Evolutionary conservation across 2,329 filamentous ascomycete species (phyloP), one percentile per base, ranked within the genome.

Genomic region (Fusarium decemcellulare): DNA sequence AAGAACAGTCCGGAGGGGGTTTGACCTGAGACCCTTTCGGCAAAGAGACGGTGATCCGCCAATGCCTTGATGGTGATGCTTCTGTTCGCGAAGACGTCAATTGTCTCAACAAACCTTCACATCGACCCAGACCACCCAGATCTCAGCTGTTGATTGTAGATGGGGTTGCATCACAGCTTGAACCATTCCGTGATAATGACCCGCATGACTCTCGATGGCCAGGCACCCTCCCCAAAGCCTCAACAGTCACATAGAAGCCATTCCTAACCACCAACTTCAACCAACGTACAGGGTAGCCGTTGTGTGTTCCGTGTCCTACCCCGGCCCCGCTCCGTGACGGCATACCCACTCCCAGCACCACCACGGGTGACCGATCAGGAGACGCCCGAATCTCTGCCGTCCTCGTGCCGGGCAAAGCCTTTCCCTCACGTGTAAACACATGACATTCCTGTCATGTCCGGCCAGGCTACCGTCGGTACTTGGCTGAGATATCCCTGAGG

Each of bases 331-430:
- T 58, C 67, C 63, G 71, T 69, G 42, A 68, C 62, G 63, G 55
- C 55, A 70, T 65, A 51, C 27, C 67, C 29, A 67, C 53, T 52
- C 57, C 16, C 48, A 55, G 52, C 65, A 59, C 36, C 59, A 64
- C 60, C 43, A 48, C 66, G 71, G 70, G 59, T 65, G 64, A 70
- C 68, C 47, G 62, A 69, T 65, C 61, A 68, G 52, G 63, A 68
- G 68, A 70, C 59, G 32, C 32, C 61, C 63, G 70, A 63, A 58
- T 43, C 58, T 53, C 36, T 67, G 57, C 61, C 68, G 67, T 55
- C 54, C 60, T 68, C 54, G 44, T 60, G 53, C 57, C 59, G 57
- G 37, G 55, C 47, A 48, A 27, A 62, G 27, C 55, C 53, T 50
- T 34, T 40, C 50, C 18, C 53, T 67, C 54, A 44, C 47, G 54